Evolutionary conservation across 164 flowering plant genomes (phyloP), one percentile per base, ranked within the genome.

Genomic region (Buxus sempervirens): DNA sequence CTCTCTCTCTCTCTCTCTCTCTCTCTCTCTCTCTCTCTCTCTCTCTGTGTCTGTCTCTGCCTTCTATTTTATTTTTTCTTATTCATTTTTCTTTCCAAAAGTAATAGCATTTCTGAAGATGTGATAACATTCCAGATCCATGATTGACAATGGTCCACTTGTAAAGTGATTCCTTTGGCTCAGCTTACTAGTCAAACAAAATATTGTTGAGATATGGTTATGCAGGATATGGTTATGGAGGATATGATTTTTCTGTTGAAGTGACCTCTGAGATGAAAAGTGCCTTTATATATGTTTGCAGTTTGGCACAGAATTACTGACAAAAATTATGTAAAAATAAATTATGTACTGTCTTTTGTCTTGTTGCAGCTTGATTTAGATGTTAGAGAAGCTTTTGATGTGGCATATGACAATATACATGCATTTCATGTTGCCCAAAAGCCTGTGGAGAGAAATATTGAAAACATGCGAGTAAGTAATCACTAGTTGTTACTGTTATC

Each of bases 351-450:
- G 38, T 42, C 16, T 21, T 2, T 76, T 53, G 18, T 25, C 21
- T 23, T 42, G 6, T 58, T 64, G 72, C 85, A 95, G 97, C 93
- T 95, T 80, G 97, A 90, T 76, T 76, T 84, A 49, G 76, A 68
- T 67, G 81, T 89, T 28, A 82, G 66, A 74, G 90, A 88, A 76
- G 97, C 98, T 59, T 95, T 95, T 82, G 97, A 95, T 80, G 97
- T 92, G 62, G 98, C 98, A 23, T 95, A 95, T 66, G 77, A 82
- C 75, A 95, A 95, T 72, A 95, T 92, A 75, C 82, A 85, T 81
- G 93, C 99, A 65, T 95, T 95, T 85, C 99, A 95, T 75, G 79
- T 80, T 67, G 93, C 93, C 59, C 99, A 95, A 71, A 89, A 87
- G 77, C 72, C 88, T 48, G 78, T 81, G 45, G 96, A 86, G 69